Percentiles rank a stretch among this genome's conserved stretches.
Evolutionary conservation across 1,284 basidiomycete genomes (phyloP).

Genomic region (Paramarasmius palmivorus): DNA sequence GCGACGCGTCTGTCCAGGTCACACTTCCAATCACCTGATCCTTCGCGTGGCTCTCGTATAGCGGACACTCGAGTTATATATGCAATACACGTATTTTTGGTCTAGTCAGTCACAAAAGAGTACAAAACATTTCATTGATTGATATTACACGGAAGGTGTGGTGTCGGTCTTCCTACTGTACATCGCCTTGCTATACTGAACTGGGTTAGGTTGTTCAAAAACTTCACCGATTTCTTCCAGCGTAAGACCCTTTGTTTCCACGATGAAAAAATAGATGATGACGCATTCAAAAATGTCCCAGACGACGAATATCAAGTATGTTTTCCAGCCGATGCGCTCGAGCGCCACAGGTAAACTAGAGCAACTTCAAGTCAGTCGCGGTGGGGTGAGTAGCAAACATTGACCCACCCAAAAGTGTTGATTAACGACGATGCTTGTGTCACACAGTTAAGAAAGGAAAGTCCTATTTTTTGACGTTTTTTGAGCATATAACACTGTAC

Average conservation of each 20-base stretch:
- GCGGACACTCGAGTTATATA: no score
- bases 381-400: background rate
- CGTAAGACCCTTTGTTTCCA: constrained; percentile 50
- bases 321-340: constrained; percentile 47
- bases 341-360: constrained; percentile 45
- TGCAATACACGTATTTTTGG: no score
- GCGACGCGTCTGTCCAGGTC: no score
- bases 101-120: no score
- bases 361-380: constrained; percentile 5
- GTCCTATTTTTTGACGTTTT: no score
- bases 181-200: constrained; percentile 37
- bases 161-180: constrained; percentile 20
- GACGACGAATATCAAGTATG: constrained; percentile 51
- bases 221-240: constrained; percentile 57
- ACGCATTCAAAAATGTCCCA: constrained; percentile 56
- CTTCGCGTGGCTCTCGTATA: no score
- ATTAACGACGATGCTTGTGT: constrained; percentile 40
- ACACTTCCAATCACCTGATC: no score
- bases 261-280: constrained; percentile 46
- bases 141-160: no score
- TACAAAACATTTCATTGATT: no score
- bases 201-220: constrained; percentile 47
- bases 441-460: constrained; percentile 36
- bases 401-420: constrained; percentile 46
- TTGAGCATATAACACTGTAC: no score